phyloP scores from a whole-genome alignment of 441 rosid genomes.

The Bocquillonia castaneifolia region DNA sequence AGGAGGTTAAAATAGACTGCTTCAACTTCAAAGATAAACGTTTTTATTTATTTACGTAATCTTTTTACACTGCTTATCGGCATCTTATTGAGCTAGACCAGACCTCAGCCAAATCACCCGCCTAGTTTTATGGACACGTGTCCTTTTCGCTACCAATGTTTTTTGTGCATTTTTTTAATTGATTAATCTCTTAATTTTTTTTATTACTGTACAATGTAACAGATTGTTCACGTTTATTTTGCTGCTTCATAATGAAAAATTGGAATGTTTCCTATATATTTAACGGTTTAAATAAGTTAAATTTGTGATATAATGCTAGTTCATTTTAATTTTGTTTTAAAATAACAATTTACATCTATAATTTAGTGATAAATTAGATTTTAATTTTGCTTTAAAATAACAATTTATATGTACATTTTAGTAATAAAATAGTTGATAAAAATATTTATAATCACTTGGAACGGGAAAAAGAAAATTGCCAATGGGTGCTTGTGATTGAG shows the following conservation, averaged over 20 bases:
- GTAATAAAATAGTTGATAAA: too few relatives aligned
- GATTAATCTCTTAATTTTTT: neutral
- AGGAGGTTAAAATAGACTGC: constrained; percentile 12
- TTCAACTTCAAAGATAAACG: constrained; percentile 9
- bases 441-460: too few relatives aligned
- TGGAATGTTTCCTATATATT: too few relatives aligned
- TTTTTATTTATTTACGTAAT: neutral
- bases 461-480: too few relatives aligned
- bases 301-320: too few relatives aligned
- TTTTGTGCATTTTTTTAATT: neutral
- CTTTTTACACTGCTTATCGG: constrained; percentile 13
- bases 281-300: neutral
- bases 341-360: too few relatives aligned
- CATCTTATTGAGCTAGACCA: neutral
- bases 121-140: constrained; percentile 21
- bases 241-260: too few relatives aligned
- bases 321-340: too few relatives aligned
- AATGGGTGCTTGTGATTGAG: too few relatives aligned
- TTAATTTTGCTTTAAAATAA: too few relatives aligned
- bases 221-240: neutral
- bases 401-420: too few relatives aligned
- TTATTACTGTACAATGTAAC: neutral
- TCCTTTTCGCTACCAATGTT: neutral
- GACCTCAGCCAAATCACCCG: neutral
- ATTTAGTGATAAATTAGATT: too few relatives aligned